Base-by-base conservation (phyloP, 768 basidiomycete species). In the Calvatia gigantea region DNA sequence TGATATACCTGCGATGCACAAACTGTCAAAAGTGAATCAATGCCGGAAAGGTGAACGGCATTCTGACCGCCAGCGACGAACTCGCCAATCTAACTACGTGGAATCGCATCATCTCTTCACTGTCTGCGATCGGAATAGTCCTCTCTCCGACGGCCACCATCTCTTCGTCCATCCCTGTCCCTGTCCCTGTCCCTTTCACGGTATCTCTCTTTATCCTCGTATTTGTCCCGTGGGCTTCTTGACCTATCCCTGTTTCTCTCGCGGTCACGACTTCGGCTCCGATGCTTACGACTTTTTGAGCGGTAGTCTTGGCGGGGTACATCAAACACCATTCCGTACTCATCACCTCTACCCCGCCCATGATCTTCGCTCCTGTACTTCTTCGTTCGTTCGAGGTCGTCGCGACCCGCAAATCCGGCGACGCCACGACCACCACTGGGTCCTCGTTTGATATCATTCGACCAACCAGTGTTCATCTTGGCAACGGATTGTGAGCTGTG, bases 401-500 rank as follows among this genome's bases (percentile, higher is more conserved):
- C 81, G 31, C 90, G 77, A 25, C 91, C 91, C 0, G 73, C 91
- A 61, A 86, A 92, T 17, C 65, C 61, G 33, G 60, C 50, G 2
- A 81, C 79, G 23, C 70, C 70, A 19, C 68, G 62, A 19, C 71
- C 75, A 64, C 61, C 58, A 44, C 33, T 69, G 46, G 61, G 69
- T 1, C 80, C 71, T 57, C 82, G 72, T 63, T 78, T 81, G 54
- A 87, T 81, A 56, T 89, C 75, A 71, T 92, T 94, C 3, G 91
- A 89, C 91, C 92, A 95, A 11, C 73, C 67, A 8, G 73, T 84
- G 67, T 96, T 95, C 46, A 92, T 71, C 46, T 88, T 87, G 2
- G 94, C 89, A 47, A 99, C 96, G 12, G 95, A 97, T 78, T 98
- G 94, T 6, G 93, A 95, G 78, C 90, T 79, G 51, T 81, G 65